Evolutionary conservation across 805 yeast species (phyloP).

Genomic region (Kluyveromyces wickerhamii): DNA sequence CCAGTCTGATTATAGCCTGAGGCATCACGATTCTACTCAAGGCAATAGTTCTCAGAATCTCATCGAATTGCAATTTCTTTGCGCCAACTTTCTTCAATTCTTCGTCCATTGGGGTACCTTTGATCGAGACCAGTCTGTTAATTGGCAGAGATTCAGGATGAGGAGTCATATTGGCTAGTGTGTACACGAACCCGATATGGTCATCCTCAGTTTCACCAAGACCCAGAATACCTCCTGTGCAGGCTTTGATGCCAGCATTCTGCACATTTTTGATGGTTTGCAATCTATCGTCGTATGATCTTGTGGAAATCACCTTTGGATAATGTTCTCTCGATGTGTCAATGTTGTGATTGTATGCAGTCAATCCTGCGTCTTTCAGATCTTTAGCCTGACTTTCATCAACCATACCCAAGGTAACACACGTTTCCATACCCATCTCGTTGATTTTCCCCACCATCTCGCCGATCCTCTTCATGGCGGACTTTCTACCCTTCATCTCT

Average conservation of each 20-base stretch:
- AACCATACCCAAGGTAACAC: slow-evolving; percentile 78
- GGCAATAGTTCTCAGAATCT: slow-evolving; percentile 60
- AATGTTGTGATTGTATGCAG: slow-evolving; percentile 76
- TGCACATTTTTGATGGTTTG: slow-evolving; percentile 58
- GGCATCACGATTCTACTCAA: slow-evolving; percentile 77
- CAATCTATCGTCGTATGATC: slow-evolving; percentile 65
- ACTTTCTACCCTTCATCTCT: slow-evolving; percentile 71
- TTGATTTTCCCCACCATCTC: slow-evolving; percentile 60
- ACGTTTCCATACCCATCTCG: slow-evolving; percentile 62
- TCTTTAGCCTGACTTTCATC: slow-evolving; percentile 52
- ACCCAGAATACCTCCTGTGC: slow-evolving; percentile 77
- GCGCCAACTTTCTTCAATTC: slow-evolving; percentile 36
- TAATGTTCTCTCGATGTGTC: slow-evolving; percentile 76
- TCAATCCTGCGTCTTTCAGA: slow-evolving; percentile 60
- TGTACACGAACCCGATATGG: slow-evolving; percentile 58
- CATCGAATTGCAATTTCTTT: slow-evolving; percentile 48
- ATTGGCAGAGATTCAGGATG: slow-evolving; percentile 83
- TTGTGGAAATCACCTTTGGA: slow-evolving; percentile 61
- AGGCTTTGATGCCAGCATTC: slow-evolving; percentile 55
- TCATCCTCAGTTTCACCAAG: slow-evolving; percentile 69
- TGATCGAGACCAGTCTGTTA: slow-evolving; percentile 67
- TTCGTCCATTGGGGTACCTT: slow-evolving; percentile 68
- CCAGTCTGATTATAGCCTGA: slow-evolving; percentile 56
- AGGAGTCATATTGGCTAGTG: slow-evolving; percentile 56
- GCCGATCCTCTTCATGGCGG: slow-evolving; percentile 52